These are phyloP conservation scores for Sporothrix inflata DNA, from an alignment of 2,329 filamentous ascomycete species.

Conservation along the genomic window DNA sequence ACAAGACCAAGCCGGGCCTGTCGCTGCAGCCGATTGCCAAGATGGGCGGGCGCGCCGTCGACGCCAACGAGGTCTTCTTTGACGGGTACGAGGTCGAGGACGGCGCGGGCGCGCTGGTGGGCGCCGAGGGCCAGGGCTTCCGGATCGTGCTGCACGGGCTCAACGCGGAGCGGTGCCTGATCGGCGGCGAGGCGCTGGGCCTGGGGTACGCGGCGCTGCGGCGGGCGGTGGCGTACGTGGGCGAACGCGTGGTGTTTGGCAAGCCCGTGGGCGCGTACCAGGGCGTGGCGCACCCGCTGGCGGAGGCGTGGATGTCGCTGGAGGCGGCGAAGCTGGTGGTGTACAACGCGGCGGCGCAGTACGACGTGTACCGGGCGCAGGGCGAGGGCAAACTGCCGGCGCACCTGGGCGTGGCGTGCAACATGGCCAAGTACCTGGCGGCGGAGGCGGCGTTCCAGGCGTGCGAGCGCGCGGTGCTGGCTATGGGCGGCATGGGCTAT, in stretches of 20 bases:
- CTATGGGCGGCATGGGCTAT: conserved; percentile 67
- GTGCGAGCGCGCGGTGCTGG: conserved; percentile 63
- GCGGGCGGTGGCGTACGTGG: conserved; percentile 67
- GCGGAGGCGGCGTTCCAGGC: conserved; percentile 66
- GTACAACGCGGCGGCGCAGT: conserved; percentile 66
- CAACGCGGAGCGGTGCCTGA: conserved; percentile 76
- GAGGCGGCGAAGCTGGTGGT: conserved; percentile 68
- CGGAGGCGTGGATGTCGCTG: conserved; percentile 66
- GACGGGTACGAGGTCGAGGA: conserved; percentile 67
- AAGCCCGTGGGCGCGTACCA: conserved; percentile 69
- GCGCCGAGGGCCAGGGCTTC: conserved; percentile 75
- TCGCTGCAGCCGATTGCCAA: conserved; percentile 76
- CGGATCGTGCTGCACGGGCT: conserved; percentile 77
- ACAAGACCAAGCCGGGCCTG: conserved; percentile 61
- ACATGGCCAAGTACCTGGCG: conserved; percentile 72
- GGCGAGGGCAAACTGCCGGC: conserved; percentile 38
- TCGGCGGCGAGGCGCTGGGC: conserved; percentile 79
- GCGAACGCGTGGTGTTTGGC: conserved; percentile 67
- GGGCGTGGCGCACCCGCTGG: conserved; percentile 66
- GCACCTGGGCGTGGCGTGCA: conserved; percentile 66
- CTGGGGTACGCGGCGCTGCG: conserved; percentile 73
- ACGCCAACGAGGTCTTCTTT: conserved; percentile 88
- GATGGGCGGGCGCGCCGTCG: conserved; percentile 81
- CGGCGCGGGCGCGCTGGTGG: conserved; percentile 67
- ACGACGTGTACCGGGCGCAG: conserved; percentile 47